Conservation (phyloP, 306 rosid species). For the Vicia sativa region DNA sequence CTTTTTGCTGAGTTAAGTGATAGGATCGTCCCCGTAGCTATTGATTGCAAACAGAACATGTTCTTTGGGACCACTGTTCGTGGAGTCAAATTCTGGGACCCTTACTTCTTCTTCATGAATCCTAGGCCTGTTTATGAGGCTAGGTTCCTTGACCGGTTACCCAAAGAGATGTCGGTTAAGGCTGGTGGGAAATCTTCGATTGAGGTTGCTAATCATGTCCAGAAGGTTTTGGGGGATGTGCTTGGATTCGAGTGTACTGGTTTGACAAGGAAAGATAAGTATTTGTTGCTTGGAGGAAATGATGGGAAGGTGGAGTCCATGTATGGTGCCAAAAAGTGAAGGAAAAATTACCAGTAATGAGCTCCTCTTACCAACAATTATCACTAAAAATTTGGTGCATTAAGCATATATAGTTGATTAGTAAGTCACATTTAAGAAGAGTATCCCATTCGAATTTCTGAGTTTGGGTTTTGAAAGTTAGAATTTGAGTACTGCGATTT, state of each 20-base stretch:
- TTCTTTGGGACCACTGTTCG: constrained; percentile 89
- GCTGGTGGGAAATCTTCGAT: constrained; percentile 84
- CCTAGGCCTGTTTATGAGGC: constrained; percentile 86
- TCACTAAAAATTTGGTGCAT: not conserved
- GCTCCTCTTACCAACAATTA: not conserved
- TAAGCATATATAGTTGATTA: constrained; percentile 11
- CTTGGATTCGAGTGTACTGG: constrained; percentile 85
- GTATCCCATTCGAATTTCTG: not conserved
- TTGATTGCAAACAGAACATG: constrained; percentile 83
- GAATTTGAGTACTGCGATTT: not conserved
- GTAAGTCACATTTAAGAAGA: constrained; percentile 1
- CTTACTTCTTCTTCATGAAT: constrained; percentile 95
- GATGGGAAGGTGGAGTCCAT: constrained; percentile 96
- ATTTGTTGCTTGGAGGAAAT: constrained; percentile 85
- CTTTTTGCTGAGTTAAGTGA: constrained; percentile 92
- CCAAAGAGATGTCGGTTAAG: constrained; percentile 71
- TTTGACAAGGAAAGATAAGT: constrained; percentile 85
- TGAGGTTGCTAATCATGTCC: constrained; percentile 97
- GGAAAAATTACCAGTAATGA: not conserved
- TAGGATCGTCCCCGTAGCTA: constrained; percentile 92
- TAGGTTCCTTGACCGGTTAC: constrained; percentile 67
- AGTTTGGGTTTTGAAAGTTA: constrained; percentile 13
- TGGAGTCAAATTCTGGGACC: constrained; percentile 93
- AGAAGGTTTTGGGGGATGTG: constrained; percentile 76
- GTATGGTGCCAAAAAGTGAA: constrained; percentile 59